Conservation (phyloP, 116 monocot species). For the Iris pallida region DNA sequence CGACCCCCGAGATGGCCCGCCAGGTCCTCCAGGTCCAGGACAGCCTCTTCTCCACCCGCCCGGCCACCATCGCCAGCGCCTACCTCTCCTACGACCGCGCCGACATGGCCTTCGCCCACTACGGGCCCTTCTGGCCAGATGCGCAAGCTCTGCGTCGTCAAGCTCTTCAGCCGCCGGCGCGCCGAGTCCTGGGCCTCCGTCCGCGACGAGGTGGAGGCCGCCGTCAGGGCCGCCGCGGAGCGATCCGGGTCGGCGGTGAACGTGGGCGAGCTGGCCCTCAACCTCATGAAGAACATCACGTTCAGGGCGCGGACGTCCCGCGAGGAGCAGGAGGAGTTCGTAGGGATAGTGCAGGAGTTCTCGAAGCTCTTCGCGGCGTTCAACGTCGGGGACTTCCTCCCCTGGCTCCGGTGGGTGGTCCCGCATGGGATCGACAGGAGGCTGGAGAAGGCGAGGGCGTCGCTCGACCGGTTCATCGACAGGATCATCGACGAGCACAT, state of each 20-base stretch:
- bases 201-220: neutral
- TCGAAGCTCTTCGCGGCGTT: slow-evolving; percentile 21
- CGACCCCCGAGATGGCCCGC: slow-evolving; percentile 14
- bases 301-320: neutral
- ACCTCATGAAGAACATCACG: slow-evolving; percentile 6
- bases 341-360: slow-evolving; percentile 18
- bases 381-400: slow-evolving; percentile 16
- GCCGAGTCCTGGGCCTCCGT: slow-evolving; percentile 18
- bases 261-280: slow-evolving; percentile 13
- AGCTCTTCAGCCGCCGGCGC: slow-evolving; percentile 18
- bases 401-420: slow-evolving; percentile 9
- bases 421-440: slow-evolving; percentile 7
- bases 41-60: slow-evolving; percentile 15
- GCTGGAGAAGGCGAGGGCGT: slow-evolving; percentile 4
- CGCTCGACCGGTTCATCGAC: slow-evolving; percentile 21
- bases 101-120: slow-evolving; percentile 31
- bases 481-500: slow-evolving; percentile 23
- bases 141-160: slow-evolving; percentile 23
- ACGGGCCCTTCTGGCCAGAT: slow-evolving; percentile 29
- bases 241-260: neutral
- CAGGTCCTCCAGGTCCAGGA: slow-evolving; percentile 10
- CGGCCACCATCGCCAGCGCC: slow-evolving; percentile 8
- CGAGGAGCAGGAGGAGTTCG: slow-evolving; percentile 7
- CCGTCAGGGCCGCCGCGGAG: neutral
- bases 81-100: slow-evolving; percentile 29